Percentiles rank a stretch among this genome's conserved stretches.
Conservation (phyloP, 192 early-diverging fungal species). For the Geranomyces michiganensis region DNA sequence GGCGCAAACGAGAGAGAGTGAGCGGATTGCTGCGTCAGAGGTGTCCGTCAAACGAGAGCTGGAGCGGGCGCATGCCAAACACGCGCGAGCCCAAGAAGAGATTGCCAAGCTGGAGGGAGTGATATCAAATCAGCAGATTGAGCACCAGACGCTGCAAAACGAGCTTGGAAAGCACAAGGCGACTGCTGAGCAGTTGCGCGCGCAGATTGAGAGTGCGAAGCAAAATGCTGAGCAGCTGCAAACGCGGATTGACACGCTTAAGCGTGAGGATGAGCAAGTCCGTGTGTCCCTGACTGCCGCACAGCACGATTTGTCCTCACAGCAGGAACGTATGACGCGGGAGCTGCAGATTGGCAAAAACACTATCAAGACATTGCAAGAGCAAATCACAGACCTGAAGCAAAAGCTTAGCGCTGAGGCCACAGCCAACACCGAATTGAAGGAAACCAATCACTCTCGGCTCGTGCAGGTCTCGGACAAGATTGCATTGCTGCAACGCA, state of each 20-base stretch:
- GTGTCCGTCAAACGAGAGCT: constrained; percentile 44
- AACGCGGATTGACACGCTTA: background rate
- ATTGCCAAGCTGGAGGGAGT: constrained; percentile 29
- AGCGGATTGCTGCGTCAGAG: constrained; percentile 42
- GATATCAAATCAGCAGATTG: constrained; percentile 26
- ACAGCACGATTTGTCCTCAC: constrained; percentile 26
- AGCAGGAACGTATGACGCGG: constrained; percentile 1
- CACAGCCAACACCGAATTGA: constrained; percentile 38
- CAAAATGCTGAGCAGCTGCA: background rate
- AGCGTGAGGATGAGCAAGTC: background rate
- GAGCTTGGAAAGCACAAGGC: constrained; percentile 36
- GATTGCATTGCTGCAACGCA: constrained; percentile 43
- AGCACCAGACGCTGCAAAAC: constrained; percentile 21
- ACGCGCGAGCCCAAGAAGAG: constrained; percentile 27
- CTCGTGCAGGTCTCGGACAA: constrained; percentile 45
- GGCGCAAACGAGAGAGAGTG: constrained; percentile 39
- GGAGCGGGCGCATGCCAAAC: background rate
- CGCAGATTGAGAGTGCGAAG: background rate
- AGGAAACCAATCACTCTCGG: constrained; percentile 46
- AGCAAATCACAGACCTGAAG: constrained; percentile 36
- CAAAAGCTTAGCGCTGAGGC: constrained; percentile 39
- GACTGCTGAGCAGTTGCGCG: constrained; percentile 19
- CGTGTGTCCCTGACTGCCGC: constrained; percentile 8
- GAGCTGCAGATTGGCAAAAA: constrained; percentile 32
- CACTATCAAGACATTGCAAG: constrained; percentile 35